Conservation (phyloP, 768 basidiomycete genomes). For the Cubamyces sp. region DNA sequence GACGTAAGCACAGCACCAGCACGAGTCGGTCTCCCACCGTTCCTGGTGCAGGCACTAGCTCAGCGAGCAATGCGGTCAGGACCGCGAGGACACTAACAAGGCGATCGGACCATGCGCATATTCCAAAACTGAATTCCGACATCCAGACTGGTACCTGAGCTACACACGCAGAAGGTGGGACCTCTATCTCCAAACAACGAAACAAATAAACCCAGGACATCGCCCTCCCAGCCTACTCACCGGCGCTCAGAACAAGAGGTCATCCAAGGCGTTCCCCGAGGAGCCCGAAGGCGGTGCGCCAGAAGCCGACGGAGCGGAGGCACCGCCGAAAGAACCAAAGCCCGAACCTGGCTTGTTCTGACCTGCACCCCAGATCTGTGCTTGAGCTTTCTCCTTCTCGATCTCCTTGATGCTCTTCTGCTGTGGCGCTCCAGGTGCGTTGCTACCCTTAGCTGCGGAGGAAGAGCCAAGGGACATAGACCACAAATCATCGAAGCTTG, state of each 20-base stretch:
- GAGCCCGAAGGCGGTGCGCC: conserved; percentile 27
- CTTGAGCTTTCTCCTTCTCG: conserved; percentile 83
- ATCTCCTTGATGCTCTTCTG: conserved; percentile 84
- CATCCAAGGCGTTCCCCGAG: conserved; percentile 39
- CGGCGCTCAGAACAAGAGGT: conserved; percentile 43
- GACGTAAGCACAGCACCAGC: background rate
- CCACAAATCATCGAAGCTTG: conserved; percentile 88
- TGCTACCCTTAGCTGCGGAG: conserved; percentile 40
- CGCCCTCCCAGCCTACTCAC: conserved; percentile 2
- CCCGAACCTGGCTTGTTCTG: conserved; percentile 31
- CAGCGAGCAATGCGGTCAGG: conserved; percentile 1
- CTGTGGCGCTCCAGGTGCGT: conserved; percentile 16
- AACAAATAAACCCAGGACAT: conserved; percentile 9
- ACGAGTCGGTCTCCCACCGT: background rate
- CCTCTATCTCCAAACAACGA: conserved; percentile 25
- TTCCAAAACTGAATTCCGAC: background rate
- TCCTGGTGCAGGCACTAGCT: conserved; percentile 3
- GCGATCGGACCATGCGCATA: background rate
- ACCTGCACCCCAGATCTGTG: conserved; percentile 73
- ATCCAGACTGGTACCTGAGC: conserved; percentile 9
- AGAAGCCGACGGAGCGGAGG: conserved; percentile 18
- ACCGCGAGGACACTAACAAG: background rate
- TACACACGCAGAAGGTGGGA: conserved; percentile 11
- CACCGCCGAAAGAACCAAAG: conserved; percentile 36
- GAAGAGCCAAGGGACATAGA: conserved; percentile 68